These are phyloP conservation scores for Stephania japonica DNA, from an alignment of 164 flowering plant species.

Conservation along the genomic window DNA sequence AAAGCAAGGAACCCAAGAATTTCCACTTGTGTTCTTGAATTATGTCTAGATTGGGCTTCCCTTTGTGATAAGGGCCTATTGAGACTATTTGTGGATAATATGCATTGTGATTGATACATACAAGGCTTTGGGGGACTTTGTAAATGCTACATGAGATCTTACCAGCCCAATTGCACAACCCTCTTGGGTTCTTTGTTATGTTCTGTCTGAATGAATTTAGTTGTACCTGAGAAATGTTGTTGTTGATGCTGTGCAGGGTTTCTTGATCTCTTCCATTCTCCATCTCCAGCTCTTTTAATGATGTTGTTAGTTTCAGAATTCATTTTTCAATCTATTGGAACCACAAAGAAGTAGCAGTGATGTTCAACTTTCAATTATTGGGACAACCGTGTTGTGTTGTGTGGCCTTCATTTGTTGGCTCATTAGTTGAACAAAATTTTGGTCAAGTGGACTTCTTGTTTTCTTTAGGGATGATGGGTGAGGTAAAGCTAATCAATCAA, in stretches of 20 bases:
- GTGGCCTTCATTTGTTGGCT: too few species aligned
- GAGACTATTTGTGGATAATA: conserved; percentile 17
- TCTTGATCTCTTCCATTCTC: neutral
- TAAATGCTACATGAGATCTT: conserved; percentile 13
- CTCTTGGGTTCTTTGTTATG: neutral
- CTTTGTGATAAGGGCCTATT: conserved; percentile 21
- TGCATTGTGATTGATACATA: conserved; percentile 8
- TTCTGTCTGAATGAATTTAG: neutral
- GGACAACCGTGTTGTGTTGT: too few species aligned
- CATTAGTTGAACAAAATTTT: too few species aligned
- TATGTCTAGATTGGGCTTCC: conserved; percentile 4
- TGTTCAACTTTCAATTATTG: too few species aligned
- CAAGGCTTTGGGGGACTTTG: conserved; percentile 16
- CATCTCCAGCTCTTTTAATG: neutral
- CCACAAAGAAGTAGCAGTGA: too few species aligned
- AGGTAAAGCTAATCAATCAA: too few species aligned
- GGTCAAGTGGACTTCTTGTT: too few species aligned
- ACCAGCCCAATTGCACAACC: conserved; percentile 8
- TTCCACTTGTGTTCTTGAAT: conserved; percentile 18
- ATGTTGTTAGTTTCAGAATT: too few species aligned
- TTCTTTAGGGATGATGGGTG: too few species aligned
- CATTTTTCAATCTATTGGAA: too few species aligned
- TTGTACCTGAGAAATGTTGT: neutral
- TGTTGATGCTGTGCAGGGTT: neutral
- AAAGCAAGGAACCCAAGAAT: conserved; percentile 4